phyloP scores from a whole-genome alignment of 2,329 filamentous ascomycete species.

The Cercospora sesami region DNA sequence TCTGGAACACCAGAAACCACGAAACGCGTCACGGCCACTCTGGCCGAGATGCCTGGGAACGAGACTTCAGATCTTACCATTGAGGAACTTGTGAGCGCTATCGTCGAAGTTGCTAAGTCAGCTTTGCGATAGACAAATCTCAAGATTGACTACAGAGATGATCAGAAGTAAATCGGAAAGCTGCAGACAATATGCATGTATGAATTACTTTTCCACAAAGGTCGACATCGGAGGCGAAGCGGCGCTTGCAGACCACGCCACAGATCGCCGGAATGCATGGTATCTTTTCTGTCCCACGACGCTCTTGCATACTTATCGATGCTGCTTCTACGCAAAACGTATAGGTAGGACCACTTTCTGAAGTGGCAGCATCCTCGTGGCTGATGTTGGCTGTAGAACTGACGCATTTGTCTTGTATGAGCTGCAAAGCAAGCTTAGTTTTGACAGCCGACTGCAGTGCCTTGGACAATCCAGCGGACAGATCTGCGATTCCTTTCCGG shows the following conservation, averaged over 20 bases:
- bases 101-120: conserved; percentile 11
- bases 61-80: conserved; percentile 16
- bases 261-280: conserved; percentile 12
- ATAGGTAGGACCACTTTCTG: neutral
- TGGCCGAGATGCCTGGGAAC: conserved; percentile 7
- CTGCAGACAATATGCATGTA: neutral
- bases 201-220: conserved; percentile 22
- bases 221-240: conserved; percentile 15
- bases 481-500: conserved; percentile 16
- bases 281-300: conserved; percentile 20
- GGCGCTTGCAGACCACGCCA: conserved; percentile 21
- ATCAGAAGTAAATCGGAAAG: neutral
- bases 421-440: conserved; percentile 1
- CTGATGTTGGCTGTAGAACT: conserved; percentile 9
- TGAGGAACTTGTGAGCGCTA: conserved; percentile 12
- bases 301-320: conserved; percentile 23
- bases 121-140: neutral
- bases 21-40: neutral
- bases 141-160: neutral
- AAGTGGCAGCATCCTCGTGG: conserved; percentile 11
- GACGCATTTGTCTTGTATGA: conserved; percentile 3
- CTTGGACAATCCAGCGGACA: conserved; percentile 16
- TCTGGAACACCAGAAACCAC: neutral
- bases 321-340: neutral
- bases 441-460: conserved; percentile 14